phyloP scores from a whole-genome alignment of 331 rosid genomes.

The Malus hybrid region DNA sequence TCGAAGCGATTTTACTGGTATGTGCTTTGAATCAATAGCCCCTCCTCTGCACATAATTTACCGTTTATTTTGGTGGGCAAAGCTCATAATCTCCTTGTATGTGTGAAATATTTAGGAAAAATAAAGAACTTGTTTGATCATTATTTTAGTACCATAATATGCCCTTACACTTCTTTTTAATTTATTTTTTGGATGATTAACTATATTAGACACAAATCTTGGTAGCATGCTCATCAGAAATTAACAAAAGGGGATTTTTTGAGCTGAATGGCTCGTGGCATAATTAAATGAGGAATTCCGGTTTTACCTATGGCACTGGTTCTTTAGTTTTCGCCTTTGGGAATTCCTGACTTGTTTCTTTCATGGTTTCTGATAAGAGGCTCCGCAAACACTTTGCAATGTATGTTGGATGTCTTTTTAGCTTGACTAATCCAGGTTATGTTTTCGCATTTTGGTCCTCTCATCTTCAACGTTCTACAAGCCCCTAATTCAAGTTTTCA shows the following conservation, averaged over 20 bases:
- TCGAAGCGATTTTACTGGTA: constrained; percentile 92
- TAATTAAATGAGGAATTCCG: background rate
- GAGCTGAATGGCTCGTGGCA: background rate
- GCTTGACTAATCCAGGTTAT: background rate
- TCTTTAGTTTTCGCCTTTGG: background rate
- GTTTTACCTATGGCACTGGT: background rate
- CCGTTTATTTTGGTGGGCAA: background rate
- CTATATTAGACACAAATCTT: background rate
- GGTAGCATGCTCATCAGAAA: background rate
- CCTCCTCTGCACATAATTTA: background rate
- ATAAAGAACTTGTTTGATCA: background rate
- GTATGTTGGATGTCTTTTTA: background rate
- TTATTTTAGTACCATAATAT: background rate
- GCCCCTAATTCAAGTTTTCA: background rate
- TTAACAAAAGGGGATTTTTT: background rate
- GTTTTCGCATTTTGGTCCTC: background rate
- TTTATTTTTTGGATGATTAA: background rate
- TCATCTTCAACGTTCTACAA: background rate
- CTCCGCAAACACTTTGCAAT: background rate
- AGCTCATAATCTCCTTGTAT: background rate
- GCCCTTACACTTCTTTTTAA: background rate
- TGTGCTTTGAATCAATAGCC: background rate
- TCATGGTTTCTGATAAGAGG: background rate
- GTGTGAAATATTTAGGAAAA: background rate
- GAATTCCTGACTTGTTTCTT: background rate